Evolutionary conservation across 2,329 filamentous ascomycete species (phyloP).

Genomic region (Knufia fluminis): DNA sequence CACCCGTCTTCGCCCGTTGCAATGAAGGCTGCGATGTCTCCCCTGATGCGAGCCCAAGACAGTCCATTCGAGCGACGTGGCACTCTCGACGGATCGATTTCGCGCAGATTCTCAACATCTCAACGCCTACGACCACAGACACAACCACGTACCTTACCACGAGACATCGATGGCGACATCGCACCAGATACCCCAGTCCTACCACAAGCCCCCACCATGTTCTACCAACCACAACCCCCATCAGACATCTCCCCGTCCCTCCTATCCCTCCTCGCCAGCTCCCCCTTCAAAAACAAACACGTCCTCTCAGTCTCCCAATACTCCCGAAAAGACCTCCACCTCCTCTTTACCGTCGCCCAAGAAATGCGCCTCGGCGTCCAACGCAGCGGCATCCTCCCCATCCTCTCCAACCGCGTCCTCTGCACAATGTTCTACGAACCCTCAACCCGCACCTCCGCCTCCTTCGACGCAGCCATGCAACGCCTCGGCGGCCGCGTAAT

Average conservation of each 20-base stretch:
- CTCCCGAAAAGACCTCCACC: constrained; percentile 73
- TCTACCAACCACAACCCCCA: constrained; percentile 42
- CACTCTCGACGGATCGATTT: constrained; percentile 9
- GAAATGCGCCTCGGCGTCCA: constrained; percentile 96
- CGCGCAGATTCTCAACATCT: constrained; percentile 20
- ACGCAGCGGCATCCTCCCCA: constrained; percentile 77
- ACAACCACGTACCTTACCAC: constrained; percentile 2
- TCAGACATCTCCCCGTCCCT: constrained; percentile 52
- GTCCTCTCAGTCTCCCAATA: constrained; percentile 91
- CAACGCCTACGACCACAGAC: constrained; percentile 17
- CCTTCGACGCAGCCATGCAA: constrained; percentile 98
- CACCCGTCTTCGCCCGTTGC: constrained; percentile 45
- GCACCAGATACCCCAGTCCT: constrained; percentile 21
- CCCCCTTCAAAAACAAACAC: constrained; percentile 80
- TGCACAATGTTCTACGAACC: constrained; percentile 97
- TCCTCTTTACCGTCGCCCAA: constrained; percentile 91
- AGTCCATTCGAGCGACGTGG: constrained; percentile 27
- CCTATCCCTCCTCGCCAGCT: constrained; percentile 63
- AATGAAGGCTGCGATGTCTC: constrained; percentile 42
- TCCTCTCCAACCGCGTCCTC: constrained; percentile 76
- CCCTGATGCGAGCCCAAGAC: constrained; percentile 31
- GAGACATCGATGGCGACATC: constrained; percentile 23
- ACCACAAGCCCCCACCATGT: constrained; percentile 24
- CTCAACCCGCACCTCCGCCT: constrained; percentile 87
- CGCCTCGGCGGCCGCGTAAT: constrained; percentile 84